phyloP scores from a whole-genome alignment of 2,329 filamentous ascomycete genomes.

The Lachnellula arida region DNA sequence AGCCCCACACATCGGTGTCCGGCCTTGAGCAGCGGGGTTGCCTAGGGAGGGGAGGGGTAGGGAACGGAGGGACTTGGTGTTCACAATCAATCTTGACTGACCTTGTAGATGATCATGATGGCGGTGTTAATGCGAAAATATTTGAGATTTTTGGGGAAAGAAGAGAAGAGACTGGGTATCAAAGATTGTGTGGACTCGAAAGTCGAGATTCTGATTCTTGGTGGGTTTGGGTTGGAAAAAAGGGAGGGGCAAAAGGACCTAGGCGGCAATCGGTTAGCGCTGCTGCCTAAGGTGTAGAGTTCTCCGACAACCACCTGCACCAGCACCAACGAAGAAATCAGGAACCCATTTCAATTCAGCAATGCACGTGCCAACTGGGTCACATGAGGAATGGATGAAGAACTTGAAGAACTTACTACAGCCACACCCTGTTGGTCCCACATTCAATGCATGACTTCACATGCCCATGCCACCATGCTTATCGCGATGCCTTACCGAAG shows the following conservation, averaged over 20 bases:
- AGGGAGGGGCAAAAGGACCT: constrained; percentile 16
- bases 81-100: constrained; percentile 26
- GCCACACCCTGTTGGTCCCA: too few species aligned
- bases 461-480: too few species aligned
- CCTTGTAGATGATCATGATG: constrained; percentile 56
- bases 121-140: constrained; percentile 18
- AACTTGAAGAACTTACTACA: too few species aligned
- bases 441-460: too few species aligned
- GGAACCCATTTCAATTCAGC: background rate
- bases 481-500: too few species aligned
- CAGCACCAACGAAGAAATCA: too few species aligned
- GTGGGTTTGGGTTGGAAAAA: constrained; percentile 21
- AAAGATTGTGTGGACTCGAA: background rate
- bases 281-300: constrained; percentile 3
- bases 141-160: background rate
- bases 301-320: background rate
- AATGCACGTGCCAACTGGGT: too few species aligned
- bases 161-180: constrained; percentile 7
- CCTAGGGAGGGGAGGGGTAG: background rate
- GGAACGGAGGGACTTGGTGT: background rate
- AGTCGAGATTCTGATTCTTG: background rate
- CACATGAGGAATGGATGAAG: too few species aligned
- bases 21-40: background rate
- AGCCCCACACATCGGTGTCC: background rate
- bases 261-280: background rate